Evolutionary conservation across 768 basidiomycete genomes (phyloP), one percentile per base, ranked within the genome.

Genomic region (Cyclocybe cylindracea): DNA sequence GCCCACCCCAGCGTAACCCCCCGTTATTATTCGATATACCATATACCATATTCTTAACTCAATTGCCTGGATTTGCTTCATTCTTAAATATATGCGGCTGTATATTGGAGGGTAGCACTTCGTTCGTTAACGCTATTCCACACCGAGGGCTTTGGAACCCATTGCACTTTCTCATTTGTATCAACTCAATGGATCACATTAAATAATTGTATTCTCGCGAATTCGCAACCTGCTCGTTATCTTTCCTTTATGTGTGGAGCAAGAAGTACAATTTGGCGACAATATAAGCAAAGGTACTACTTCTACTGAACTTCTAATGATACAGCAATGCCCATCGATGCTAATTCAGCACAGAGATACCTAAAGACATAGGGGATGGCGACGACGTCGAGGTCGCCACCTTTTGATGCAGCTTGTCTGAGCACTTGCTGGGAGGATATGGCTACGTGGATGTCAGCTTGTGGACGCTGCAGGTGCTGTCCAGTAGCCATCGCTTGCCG

Each of bases 261-360:
- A 49, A 46, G 46, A 50, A 47, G 44, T 39, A 43, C 24, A 40
- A 44, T 51, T 51, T 40, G 50, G 13, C 16, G 16, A 32, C 7
- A 46, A 19, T 36, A 40, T 19, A 49, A 19, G 16, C 38, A 46
- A n/a, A 54, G 32, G 39, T 43, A 41, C 46, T 41, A 33, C 38
- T 7, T 43, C 67, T 71, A 91, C 45, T 69, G 79, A 46, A 95
- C 83, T 64, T 90, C 86, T 44, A 98, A 70, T 43, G 91, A 90
- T 45, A 98, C 80, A 34, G 89, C 84, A 61, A 99, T 98, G 41
- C 97, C 96, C 96, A 98, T 98, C 13, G 92, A 89, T n/a, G 95
- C 95, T 60, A 99, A 74, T 73, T 99, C 97, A 2, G 95, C 90
- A 65, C 95, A 94, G 9, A 98, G 79, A 73, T 94, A 92, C 44